A percentile compares a stretch with the other conserved stretches of the same genome.
These are phyloP conservation scores for Xerocomellus intermedius DNA, from an alignment of 768 basidiomycete genomes.

Conservation along the genomic window DNA sequence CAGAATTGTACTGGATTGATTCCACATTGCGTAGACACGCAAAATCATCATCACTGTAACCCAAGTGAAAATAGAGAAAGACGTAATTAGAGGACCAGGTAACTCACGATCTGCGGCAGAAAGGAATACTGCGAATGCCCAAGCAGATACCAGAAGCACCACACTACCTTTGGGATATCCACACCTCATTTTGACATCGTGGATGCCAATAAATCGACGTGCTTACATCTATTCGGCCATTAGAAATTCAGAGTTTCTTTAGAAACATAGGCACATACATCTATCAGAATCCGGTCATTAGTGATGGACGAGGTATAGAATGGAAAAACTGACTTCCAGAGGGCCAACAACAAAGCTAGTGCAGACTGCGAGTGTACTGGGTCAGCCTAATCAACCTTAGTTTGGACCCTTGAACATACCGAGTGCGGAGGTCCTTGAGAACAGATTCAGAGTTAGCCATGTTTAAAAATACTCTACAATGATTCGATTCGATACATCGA, in stretches of 20 bases:
- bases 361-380: neutral
- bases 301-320: neutral
- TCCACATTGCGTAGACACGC: slow-evolving; percentile 3
- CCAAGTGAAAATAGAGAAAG: neutral
- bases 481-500: neutral
- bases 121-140: neutral
- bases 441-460: neutral
- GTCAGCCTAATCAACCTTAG: neutral
- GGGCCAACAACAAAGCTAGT: neutral
- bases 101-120: neutral
- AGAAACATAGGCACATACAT: neutral
- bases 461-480: neutral
- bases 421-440: neutral
- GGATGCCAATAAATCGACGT: neutral
- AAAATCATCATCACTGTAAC: slow-evolving; percentile 2
- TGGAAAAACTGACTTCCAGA: neutral
- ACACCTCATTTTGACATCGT: neutral
- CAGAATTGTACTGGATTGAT: neutral
- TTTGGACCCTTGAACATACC: neutral
- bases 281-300: neutral
- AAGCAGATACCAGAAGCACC: neutral
- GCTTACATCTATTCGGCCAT: neutral
- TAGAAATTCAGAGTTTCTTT: neutral
- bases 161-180: neutral
- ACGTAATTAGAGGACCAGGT: too few relatives aligned